phyloP scores from a whole-genome alignment of 1,284 basidiomycete genomes.

The Apiotrichum montevideense region DNA sequence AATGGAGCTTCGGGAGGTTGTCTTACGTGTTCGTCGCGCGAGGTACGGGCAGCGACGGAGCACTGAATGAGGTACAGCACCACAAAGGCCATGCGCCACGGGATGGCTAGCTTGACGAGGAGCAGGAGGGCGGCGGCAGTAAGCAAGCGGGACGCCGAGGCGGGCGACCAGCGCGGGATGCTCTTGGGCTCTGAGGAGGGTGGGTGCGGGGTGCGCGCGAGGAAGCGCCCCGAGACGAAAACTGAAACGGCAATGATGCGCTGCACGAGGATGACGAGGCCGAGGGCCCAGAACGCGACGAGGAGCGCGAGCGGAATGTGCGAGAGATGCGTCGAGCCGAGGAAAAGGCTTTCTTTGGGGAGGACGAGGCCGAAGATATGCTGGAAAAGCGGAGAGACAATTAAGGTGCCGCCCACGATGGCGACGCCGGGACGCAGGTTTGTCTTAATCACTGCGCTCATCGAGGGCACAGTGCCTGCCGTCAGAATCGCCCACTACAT shows the following conservation, averaged over 20 bases:
- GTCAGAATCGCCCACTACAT: not conserved
- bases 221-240: not conserved
- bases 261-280: conserved; percentile 1
- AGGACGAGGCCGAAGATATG: not conserved
- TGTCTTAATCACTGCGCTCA: not conserved
- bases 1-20: no score
- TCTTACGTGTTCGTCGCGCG: not conserved
- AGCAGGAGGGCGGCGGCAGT: conserved; percentile 52
- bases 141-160: not conserved
- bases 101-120: conserved; percentile 66
- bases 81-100: conserved; percentile 85
- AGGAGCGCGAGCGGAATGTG: conserved; percentile 25
- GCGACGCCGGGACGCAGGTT: not conserved
- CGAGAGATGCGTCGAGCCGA: conserved; percentile 8
- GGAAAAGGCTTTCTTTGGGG: not conserved
- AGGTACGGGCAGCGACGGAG: conserved; percentile 32
- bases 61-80: conserved; percentile 69
- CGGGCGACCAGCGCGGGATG: not conserved
- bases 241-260: not conserved
- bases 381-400: not conserved
- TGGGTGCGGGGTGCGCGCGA: not conserved
- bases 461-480: not conserved
- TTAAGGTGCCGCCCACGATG: not conserved
- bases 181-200: no score
- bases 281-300: conserved; percentile 51